phyloP scores from a whole-genome alignment of 2,329 filamentous ascomycete genomes.

The Penicillium frequentans region DNA sequence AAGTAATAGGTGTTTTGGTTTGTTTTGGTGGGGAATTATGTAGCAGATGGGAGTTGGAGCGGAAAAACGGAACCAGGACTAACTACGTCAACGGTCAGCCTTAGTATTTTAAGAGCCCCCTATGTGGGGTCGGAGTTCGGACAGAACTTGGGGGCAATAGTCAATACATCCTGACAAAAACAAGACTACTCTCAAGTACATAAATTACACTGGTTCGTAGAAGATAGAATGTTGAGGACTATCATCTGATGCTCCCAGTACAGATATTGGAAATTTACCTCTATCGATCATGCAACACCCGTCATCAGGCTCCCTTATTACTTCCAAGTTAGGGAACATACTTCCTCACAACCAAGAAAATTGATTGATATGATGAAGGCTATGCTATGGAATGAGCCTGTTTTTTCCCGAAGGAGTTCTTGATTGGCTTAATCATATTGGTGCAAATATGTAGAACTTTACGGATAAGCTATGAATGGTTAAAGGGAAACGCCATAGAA shows the following conservation, averaged over 20 bases:
- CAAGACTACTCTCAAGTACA: neutral
- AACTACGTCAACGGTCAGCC: slow-evolving; percentile 20
- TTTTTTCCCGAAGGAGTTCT: neutral
- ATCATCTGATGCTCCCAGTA: neutral
- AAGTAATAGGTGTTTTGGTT: neutral
- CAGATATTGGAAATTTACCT: neutral
- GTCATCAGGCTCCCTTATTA: neutral
- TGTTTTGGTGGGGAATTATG: neutral
- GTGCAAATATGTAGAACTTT: neutral
- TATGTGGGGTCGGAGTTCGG: neutral
- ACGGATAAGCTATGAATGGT: neutral
- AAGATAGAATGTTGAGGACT: neutral
- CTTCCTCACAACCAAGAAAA: neutral
- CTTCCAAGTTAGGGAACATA: neutral
- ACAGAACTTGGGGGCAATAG: neutral
- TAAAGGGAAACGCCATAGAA: neutral
- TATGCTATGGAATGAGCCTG: neutral
- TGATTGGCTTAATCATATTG: neutral
- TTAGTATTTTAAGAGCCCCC: neutral
- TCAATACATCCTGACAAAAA: neutral
- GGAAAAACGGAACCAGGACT: slow-evolving; percentile 6
- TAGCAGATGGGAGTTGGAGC: slow-evolving; percentile 2
- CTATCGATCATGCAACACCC: neutral
- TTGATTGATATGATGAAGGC: neutral
- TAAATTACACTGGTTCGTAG: neutral